A percentile compares a stretch with the other conserved stretches of the same genome.
Evolutionary conservation across 2,329 filamentous ascomycete genomes (phyloP).

Genomic region (Pseudogymnoascus destructans): DNA sequence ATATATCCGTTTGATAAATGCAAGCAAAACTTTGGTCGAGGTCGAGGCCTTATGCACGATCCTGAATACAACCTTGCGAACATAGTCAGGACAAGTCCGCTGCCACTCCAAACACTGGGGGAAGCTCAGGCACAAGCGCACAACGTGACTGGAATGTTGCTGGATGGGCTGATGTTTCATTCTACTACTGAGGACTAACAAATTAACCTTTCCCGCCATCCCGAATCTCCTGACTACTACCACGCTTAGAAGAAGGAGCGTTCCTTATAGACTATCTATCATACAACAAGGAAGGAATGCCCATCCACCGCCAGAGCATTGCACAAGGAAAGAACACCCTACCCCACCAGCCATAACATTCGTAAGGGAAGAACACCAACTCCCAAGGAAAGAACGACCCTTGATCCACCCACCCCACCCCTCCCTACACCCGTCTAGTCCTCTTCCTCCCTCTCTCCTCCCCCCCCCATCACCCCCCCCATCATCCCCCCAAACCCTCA

Average conservation of each 20-base stretch:
- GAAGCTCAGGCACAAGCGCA: not conserved
- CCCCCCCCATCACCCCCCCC: not conserved
- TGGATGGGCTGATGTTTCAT: not conserved
- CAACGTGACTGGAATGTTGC: not conserved
- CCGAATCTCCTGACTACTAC: not conserved
- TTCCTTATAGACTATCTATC: not conserved
- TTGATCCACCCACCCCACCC: not conserved
- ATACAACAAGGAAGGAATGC: not conserved
- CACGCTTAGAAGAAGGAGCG: not conserved
- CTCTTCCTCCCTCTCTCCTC: not conserved
- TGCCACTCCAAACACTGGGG: not conserved
- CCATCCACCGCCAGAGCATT: not conserved
- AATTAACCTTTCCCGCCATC: not conserved
- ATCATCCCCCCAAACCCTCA: not conserved
- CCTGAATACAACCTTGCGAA: not conserved
- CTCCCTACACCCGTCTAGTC: not conserved
- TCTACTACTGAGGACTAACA: not conserved
- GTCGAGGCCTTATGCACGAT: not conserved
- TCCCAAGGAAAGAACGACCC: not conserved
- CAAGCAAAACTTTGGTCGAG: not conserved
- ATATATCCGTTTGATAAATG: not conserved
- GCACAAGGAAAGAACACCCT: not conserved
- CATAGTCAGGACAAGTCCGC: not conserved
- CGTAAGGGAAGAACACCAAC: not conserved
- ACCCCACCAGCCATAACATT: not conserved